Conservation (phyloP, 73 alveolate genomes). For the Tetrahymena malaccensis region DNA sequence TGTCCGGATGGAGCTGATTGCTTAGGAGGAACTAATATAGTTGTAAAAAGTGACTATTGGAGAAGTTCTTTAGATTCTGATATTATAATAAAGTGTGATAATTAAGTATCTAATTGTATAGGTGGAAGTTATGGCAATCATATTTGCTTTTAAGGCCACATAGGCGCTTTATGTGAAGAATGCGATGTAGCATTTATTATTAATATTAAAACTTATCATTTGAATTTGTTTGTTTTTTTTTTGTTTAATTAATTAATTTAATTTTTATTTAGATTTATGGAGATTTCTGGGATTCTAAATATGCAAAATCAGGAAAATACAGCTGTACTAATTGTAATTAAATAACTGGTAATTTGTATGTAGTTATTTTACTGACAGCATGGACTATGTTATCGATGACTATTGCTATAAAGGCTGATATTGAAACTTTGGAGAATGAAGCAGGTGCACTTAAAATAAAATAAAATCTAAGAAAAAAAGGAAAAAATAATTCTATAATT, state of each 20-base stretch:
- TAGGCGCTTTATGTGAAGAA: background rate
- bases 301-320: background rate
- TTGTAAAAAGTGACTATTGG: background rate
- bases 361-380: background rate
- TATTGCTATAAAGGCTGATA: background rate
- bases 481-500: background rate
- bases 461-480: background rate
- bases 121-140: background rate
- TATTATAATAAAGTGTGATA: background rate
- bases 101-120: background rate
- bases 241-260: too few relatives aligned
- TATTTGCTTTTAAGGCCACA: background rate
- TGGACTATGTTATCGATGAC: background rate
- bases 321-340: background rate
- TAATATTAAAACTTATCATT: too few relatives aligned
- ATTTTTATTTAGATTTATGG: background rate
- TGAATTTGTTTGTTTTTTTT: too few relatives aligned
- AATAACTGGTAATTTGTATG: background rate
- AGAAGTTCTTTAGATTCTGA: background rate
- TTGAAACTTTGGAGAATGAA: background rate
- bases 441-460: background rate
- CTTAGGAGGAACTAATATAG: background rate
- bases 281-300: background rate
- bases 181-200: background rate
- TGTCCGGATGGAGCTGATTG: background rate